Evolutionary conservation across 129 eudicot species (phyloP).

Genomic region (Erigeron canadensis): DNA sequence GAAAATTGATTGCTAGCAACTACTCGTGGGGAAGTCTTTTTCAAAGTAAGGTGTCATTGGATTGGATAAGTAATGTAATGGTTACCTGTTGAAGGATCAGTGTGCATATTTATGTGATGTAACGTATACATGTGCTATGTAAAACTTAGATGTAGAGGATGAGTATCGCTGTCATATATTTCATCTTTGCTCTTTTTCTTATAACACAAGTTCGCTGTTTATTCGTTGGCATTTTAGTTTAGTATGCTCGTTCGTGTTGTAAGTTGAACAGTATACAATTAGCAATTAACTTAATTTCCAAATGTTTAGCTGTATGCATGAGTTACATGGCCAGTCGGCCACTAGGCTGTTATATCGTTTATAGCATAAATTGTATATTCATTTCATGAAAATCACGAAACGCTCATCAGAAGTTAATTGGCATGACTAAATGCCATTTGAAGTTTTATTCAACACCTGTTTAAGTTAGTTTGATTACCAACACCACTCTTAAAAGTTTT

Average conservation of each 20-base stretch:
- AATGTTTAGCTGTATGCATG: background rate
- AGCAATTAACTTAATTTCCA: slow-evolving; percentile 10
- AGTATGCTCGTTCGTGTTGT: slow-evolving; percentile 13
- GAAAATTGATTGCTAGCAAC: slow-evolving; percentile 35
- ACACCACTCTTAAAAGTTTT: background rate
- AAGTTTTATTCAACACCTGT: background rate
- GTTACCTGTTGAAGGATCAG: slow-evolving; percentile 13
- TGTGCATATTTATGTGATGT: slow-evolving; percentile 25
- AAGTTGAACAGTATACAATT: slow-evolving; percentile 1
- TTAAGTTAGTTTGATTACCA: background rate
- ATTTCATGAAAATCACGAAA: background rate
- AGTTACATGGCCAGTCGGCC: background rate
- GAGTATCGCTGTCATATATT: slow-evolving; percentile 5
- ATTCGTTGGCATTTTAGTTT: background rate
- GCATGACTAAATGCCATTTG: background rate
- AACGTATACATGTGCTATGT: slow-evolving; percentile 24
- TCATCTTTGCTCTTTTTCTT: background rate
- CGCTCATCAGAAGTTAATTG: background rate
- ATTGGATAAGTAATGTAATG: slow-evolving; percentile 6
- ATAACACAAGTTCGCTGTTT: background rate
- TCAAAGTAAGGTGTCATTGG: slow-evolving; percentile 24
- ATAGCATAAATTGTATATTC: background rate
- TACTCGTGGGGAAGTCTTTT: slow-evolving; percentile 19
- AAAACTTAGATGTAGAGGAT: slow-evolving; percentile 10
- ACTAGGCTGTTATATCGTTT: background rate